Evolutionary conservation across 1,284 basidiomycete species (phyloP).

Genomic region (Trametes polyzona): DNA sequence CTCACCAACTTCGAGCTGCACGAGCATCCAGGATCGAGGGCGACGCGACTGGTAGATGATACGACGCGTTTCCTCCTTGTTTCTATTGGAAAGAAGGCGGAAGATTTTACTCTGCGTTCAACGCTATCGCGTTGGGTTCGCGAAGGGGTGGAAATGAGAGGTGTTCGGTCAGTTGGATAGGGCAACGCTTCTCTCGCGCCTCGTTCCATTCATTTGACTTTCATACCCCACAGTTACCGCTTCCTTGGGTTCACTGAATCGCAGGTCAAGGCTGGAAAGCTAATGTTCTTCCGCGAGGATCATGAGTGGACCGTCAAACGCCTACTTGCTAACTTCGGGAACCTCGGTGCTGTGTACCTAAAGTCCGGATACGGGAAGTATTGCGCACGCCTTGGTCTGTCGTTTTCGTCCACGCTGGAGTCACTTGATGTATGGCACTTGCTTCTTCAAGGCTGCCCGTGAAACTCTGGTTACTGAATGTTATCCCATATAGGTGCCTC

Average conservation of each 20-base stretch:
- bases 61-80: constrained; percentile 26
- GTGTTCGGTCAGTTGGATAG: constrained; percentile 13
- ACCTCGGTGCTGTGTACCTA: constrained; percentile 25
- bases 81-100: constrained; percentile 7
- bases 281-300: constrained; percentile 30
- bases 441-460: neutral
- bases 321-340: constrained; percentile 19
- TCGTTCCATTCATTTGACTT: neutral
- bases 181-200: neutral
- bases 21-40: constrained; percentile 20
- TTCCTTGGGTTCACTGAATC: constrained; percentile 28
- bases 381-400: constrained; percentile 28
- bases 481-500: constrained; percentile 16
- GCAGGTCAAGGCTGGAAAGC: constrained; percentile 26
- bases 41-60: constrained; percentile 25
- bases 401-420: constrained; percentile 29
- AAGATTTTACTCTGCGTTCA: neutral
- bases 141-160: constrained; percentile 16
- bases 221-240: constrained; percentile 19
- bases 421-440: constrained; percentile 22
- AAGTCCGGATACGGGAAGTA: constrained; percentile 30
- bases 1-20: constrained; percentile 7
- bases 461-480: neutral
- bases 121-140: constrained; percentile 12
- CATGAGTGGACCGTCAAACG: constrained; percentile 25